These are phyloP conservation scores for Penicillium sp. DNA, from an alignment of 2,329 filamentous ascomycete species.

Conservation along the genomic window DNA sequence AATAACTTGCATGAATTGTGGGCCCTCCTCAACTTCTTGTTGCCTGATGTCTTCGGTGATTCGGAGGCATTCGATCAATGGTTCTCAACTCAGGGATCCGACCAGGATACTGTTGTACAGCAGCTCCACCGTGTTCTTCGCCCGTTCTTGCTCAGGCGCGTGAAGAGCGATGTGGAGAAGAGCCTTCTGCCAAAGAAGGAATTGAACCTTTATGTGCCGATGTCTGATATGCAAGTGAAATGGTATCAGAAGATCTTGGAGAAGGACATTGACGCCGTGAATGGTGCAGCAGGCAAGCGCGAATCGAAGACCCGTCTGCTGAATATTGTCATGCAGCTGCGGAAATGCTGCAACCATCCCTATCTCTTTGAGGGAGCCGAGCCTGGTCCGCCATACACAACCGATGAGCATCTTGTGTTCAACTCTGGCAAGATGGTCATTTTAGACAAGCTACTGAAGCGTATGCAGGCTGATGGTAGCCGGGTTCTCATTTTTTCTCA, in stretches of 20 bases:
- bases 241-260: constrained; percentile 99
- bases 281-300: constrained; percentile 91
- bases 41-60: constrained; percentile 98
- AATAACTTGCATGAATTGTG: constrained; percentile 98
- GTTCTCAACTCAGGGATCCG: constrained; percentile 88
- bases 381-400: constrained; percentile 95
- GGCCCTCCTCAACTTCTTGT: constrained; percentile 93
- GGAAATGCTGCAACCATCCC: constrained; percentile 98
- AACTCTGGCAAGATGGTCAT: constrained; percentile 98
- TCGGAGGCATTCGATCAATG: constrained; percentile 96
- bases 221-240: constrained; percentile 99
- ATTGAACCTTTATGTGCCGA: constrained; percentile 93
- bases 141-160: constrained; percentile 91
- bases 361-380: constrained; percentile 98
- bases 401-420: constrained; percentile 90
- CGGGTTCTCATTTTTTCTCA: constrained; percentile 99
- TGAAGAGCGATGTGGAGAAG: constrained; percentile 98
- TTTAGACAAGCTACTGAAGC: constrained; percentile 84
- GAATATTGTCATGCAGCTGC: constrained; percentile 99
- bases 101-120: constrained; percentile 94
- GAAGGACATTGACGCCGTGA: constrained; percentile 98
- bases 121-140: constrained; percentile 91
- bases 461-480: constrained; percentile 84
- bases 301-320: constrained; percentile 96
- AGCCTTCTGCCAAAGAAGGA: constrained; percentile 97